Conservation (phyloP, 2,329 filamentous ascomycete species). For the Lecanicillium sp. region DNA sequence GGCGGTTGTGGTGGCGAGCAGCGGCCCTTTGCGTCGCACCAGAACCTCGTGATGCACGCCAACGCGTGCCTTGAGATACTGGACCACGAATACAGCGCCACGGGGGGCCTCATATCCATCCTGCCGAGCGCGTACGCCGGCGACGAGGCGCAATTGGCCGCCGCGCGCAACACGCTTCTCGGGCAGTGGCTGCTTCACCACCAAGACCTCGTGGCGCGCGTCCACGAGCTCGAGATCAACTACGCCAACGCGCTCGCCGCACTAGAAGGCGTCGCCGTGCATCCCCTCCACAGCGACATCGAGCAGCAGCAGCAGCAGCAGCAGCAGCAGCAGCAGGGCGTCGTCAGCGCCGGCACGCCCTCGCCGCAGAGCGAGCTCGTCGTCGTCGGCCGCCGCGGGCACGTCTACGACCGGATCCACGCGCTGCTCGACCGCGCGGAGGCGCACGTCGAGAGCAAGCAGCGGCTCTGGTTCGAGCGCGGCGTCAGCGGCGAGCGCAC, state of each 20-base stretch:
- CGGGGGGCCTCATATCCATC: constrained; percentile 50
- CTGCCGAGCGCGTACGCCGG: constrained; percentile 38
- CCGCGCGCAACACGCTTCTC: constrained; percentile 45
- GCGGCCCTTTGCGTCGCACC: constrained; percentile 40
- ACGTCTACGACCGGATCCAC: constrained; percentile 42
- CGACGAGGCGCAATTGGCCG: constrained; percentile 30
- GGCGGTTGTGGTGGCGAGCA: constrained; percentile 16
- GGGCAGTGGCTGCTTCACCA: constrained; percentile 52
- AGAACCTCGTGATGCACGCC: constrained; percentile 49
- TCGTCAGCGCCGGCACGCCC: constrained; percentile 33
- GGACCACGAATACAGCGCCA: constrained; percentile 51
- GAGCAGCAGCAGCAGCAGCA: neutral
- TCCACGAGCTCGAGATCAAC: constrained; percentile 51
- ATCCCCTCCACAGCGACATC: constrained; percentile 49
- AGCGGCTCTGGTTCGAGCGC: constrained; percentile 28
- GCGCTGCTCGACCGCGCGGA: constrained; percentile 41
- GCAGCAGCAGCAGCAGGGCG: constrained; percentile 33
- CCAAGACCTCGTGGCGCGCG: constrained; percentile 46
- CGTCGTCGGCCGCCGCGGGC: constrained; percentile 48
- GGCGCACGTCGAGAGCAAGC: constrained; percentile 29
- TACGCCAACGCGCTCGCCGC: constrained; percentile 46
- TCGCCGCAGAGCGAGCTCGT: constrained; percentile 52
- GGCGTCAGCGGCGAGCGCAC: constrained; percentile 38
- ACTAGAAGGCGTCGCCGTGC: constrained; percentile 42
- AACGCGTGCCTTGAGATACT: constrained; percentile 54